Evolutionary conservation across 345 rosid genomes (phyloP).

Genomic region (Sapria himalayana): DNA sequence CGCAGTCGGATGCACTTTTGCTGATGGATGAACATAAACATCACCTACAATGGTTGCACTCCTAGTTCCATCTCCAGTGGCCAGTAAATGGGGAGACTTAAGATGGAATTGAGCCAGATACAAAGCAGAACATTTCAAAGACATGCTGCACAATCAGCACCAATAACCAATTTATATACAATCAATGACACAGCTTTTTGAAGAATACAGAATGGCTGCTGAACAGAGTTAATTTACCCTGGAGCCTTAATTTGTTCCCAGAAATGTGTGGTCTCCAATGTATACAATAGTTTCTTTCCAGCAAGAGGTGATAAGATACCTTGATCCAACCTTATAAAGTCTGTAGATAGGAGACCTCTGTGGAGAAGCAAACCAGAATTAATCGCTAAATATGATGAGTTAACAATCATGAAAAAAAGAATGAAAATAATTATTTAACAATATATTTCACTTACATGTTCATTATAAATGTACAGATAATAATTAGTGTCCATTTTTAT

Average conservation of each 20-base stretch:
- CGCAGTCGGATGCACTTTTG: slow-evolving; percentile 67
- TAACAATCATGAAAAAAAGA: too few relatives aligned
- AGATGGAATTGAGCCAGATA: slow-evolving; percentile 45
- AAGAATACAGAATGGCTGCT: too few relatives aligned
- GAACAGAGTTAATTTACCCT: slow-evolving; percentile 45
- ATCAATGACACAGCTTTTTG: too few relatives aligned
- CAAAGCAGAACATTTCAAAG: slow-evolving; percentile 49
- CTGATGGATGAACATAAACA: slow-evolving; percentile 71
- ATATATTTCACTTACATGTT: too few relatives aligned
- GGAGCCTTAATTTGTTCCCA: slow-evolving; percentile 98
- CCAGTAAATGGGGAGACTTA: slow-evolving; percentile 38
- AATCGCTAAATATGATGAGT: too few relatives aligned
- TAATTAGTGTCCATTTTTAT: too few relatives aligned
- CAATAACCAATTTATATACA: too few relatives aligned
- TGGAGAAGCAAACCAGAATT: too few relatives aligned
- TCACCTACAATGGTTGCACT: slow-evolving; percentile 39
- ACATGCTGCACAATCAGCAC: slow-evolving; percentile 19
- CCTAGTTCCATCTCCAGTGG: slow-evolving; percentile 29
- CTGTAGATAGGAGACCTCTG: slow-evolving; percentile 47
- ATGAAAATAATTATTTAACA: too few relatives aligned
- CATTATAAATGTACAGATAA: too few relatives aligned
- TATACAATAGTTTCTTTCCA: slow-evolving; percentile 66
- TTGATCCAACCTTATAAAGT: slow-evolving; percentile 79
- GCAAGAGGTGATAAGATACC: slow-evolving; percentile 91
- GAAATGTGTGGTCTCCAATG: slow-evolving; percentile 73